These are phyloP conservation scores for Dentipellis sp. DNA, from an alignment of 768 basidiomycete species.

Conservation along the genomic window DNA sequence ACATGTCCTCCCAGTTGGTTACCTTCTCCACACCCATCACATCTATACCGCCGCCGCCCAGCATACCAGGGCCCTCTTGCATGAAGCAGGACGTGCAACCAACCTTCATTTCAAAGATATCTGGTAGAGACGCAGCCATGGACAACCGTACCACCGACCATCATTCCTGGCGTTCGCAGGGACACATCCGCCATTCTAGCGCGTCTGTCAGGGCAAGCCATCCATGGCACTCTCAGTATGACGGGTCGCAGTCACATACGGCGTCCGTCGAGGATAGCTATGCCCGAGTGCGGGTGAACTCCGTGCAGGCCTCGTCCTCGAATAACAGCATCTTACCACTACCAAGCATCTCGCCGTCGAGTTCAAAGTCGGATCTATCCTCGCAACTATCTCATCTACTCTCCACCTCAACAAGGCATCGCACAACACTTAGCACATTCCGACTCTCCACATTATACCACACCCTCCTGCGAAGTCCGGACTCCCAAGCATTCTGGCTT, in stretches of 20 bases:
- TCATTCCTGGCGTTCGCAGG: neutral
- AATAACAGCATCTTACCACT: neutral
- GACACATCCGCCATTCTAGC: neutral
- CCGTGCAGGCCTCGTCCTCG: neutral
- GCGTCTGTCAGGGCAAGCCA: neutral
- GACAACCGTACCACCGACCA: neutral
- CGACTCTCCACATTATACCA: neutral
- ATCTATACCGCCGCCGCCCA: neutral
- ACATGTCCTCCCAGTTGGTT: neutral
- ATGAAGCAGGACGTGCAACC: neutral
- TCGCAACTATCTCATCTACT: constrained; percentile 17
- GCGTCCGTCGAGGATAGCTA: neutral
- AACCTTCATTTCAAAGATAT: neutral
- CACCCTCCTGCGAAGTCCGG: neutral
- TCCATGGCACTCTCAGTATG: neutral
- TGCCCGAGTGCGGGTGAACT: neutral
- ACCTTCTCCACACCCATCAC: neutral
- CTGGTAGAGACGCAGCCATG: neutral
- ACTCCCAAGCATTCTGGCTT: constrained; percentile 47
- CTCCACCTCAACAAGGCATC: neutral
- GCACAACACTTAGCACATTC: neutral
- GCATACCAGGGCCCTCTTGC: neutral
- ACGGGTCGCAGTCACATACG: neutral
- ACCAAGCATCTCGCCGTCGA: neutral
- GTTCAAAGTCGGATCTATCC: constrained; percentile 6